These are phyloP conservation scores for Scutellaria galericulata DNA, from an alignment of 257 asterid genomes.

Conservation along the genomic window DNA sequence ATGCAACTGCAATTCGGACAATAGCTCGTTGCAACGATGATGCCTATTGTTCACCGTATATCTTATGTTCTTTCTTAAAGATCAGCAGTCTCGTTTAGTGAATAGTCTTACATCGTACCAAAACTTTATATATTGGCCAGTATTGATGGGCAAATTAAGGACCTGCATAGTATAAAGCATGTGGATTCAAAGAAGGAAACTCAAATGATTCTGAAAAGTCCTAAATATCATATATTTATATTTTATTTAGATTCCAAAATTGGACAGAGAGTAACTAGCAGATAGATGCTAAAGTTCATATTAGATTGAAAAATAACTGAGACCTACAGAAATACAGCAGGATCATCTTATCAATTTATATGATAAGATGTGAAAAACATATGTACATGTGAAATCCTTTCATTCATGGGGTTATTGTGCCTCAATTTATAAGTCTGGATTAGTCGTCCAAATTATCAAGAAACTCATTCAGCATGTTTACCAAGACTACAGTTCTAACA, in stretches of 20 bases:
- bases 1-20: background rate
- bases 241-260: background rate
- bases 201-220: background rate
- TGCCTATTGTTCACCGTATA: background rate
- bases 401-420: background rate
- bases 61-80: background rate
- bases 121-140: background rate
- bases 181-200: background rate
- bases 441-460: conserved; percentile 2
- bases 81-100: background rate
- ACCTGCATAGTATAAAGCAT: background rate
- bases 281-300: background rate
- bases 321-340: background rate
- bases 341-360: background rate
- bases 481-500: background rate
- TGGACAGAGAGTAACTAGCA: background rate
- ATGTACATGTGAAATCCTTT: background rate
- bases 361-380: background rate
- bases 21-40: background rate
- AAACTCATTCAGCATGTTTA: background rate
- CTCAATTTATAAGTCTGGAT: background rate
- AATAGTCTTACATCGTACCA: too few species aligned
- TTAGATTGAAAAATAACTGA: background rate
- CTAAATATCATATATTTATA: background rate
- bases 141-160: conserved; percentile 1